Conservation (phyloP, 495 filamentous ascomycete species). For the Coniosporium apollinis region DNA sequence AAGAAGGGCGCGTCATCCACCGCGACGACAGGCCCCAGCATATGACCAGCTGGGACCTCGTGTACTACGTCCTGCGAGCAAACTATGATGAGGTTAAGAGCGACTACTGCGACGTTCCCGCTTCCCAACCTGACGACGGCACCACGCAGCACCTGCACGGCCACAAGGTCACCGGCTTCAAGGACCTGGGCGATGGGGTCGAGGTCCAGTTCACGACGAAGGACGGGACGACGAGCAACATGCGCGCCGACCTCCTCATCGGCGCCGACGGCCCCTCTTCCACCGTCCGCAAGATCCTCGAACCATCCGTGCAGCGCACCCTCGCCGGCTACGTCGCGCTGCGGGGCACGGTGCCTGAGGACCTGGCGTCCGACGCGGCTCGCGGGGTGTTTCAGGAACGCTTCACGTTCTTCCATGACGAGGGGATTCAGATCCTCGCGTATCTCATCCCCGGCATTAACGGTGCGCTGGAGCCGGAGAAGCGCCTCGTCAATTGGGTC, state of each 20-base stretch:
- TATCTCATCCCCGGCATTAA: constrained; percentile 38
- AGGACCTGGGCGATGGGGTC: constrained; percentile 25
- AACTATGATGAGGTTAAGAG: constrained; percentile 37
- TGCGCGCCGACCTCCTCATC: constrained; percentile 31
- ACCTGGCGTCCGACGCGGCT: constrained; percentile 16
- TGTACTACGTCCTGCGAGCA: constrained; percentile 36
- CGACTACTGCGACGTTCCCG: constrained; percentile 27
- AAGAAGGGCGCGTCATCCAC: constrained; percentile 26
- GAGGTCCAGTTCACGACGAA: constrained; percentile 25
- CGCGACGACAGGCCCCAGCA: constrained; percentile 25
- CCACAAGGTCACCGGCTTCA: constrained; percentile 28
- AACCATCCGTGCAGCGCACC: constrained; percentile 29
- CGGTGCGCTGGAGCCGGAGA: constrained; percentile 28
- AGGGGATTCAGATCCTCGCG: constrained; percentile 29
- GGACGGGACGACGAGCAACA: constrained; percentile 21
- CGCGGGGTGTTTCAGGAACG: constrained; percentile 17
- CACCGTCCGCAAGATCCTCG: constrained; percentile 29
- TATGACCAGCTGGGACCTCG: constrained; percentile 38
- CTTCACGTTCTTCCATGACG: constrained; percentile 31
- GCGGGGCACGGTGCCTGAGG: constrained; percentile 34
- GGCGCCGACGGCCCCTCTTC: constrained; percentile 41
- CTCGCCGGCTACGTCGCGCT: constrained; percentile 41
- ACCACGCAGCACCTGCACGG: constrained; percentile 30
- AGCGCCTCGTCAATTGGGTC: constrained; percentile 38
- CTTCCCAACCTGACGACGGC: constrained; percentile 20